phyloP scores from a whole-genome alignment of 2,329 filamentous ascomycete genomes.

The Fusarium sp. region DNA sequence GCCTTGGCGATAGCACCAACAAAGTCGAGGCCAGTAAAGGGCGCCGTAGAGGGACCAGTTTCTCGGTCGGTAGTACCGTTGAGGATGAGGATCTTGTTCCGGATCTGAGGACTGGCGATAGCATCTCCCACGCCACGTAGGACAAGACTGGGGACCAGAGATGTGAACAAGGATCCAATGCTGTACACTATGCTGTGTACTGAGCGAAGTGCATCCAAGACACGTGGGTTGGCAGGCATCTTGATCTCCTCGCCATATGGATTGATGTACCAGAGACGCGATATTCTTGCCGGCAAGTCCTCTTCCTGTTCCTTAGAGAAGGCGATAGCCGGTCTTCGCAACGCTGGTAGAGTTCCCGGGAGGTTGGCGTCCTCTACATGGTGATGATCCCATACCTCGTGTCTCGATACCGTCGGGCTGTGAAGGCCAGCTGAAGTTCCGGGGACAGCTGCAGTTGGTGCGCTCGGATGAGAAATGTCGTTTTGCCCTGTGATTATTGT shows the following conservation, averaged over 20 bases:
- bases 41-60: constrained; percentile 75
- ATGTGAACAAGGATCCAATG: constrained; percentile 94
- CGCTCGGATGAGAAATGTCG: constrained; percentile 87
- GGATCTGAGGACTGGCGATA: constrained; percentile 56
- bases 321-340: constrained; percentile 83
- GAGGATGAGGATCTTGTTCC: constrained; percentile 83
- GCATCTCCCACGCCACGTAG: constrained; percentile 78
- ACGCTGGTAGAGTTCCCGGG: constrained; percentile 81
- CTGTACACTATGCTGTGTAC: constrained; percentile 85
- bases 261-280: constrained; percentile 96
- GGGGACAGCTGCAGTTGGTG: constrained; percentile 63
- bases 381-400: constrained; percentile 69
- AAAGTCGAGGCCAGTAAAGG: constrained; percentile 84
- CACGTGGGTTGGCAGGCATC: constrained; percentile 84
- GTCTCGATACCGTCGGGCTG: constrained; percentile 52
- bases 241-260: constrained; percentile 97
- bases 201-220: constrained; percentile 73
- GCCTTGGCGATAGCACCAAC: constrained; percentile 83
- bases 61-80: constrained; percentile 90
- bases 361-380: constrained; percentile 83
- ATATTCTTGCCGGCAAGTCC: constrained; percentile 81
- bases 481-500: constrained; percentile 90
- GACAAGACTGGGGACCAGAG: constrained; percentile 84
- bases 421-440: constrained; percentile 46
- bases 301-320: constrained; percentile 84